Evolutionary conservation across 2,329 filamentous ascomycete genomes (phyloP).

Genomic region (Aspergillus uvarum): DNA sequence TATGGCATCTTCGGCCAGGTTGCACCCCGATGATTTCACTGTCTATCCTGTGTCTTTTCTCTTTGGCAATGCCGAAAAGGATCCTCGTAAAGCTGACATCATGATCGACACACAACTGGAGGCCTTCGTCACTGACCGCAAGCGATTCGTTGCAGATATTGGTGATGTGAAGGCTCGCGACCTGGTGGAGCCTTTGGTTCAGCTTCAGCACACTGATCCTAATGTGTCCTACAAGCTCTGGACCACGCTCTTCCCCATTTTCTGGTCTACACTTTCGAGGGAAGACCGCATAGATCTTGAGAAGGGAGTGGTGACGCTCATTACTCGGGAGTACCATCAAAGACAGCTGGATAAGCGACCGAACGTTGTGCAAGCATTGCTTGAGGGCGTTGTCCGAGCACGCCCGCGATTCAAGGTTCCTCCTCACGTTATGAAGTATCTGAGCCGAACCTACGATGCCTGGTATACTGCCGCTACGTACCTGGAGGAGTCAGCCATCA

Average conservation of each 20-base stretch:
- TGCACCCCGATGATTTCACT: conserved; percentile 82
- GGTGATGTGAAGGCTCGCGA: conserved; percentile 85
- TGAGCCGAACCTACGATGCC: conserved; percentile 88
- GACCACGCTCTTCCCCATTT: conserved; percentile 87
- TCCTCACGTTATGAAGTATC: conserved; percentile 92
- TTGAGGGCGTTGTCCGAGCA: conserved; percentile 82
- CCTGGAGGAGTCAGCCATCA: conserved; percentile 84
- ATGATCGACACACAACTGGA: conserved; percentile 85
- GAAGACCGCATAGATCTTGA: conserved; percentile 91
- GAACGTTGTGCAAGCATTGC: conserved; percentile 89
- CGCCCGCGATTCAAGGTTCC: conserved; percentile 89
- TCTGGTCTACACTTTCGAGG: conserved; percentile 82
- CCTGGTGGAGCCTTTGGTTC: conserved; percentile 81
- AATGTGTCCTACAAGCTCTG: conserved; percentile 85
- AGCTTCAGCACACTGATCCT: conserved; percentile 86
- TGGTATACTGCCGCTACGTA: conserved; percentile 96
- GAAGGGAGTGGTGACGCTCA: conserved; percentile 81
- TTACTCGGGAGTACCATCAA: conserved; percentile 94
- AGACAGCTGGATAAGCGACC: conserved; percentile 92
- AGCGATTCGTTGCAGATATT: conserved; percentile 78
- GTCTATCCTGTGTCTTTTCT: conserved; percentile 71
- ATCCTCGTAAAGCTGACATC: conserved; percentile 60
- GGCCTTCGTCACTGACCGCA: conserved; percentile 71
- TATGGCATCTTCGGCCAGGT: conserved; percentile 71
- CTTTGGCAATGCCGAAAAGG: conserved; percentile 71